Percentiles rank a stretch among this genome's conserved stretches.
Conservation (phyloP, 139 green algal genomes). For the Desmodesmus armatus region DNA sequence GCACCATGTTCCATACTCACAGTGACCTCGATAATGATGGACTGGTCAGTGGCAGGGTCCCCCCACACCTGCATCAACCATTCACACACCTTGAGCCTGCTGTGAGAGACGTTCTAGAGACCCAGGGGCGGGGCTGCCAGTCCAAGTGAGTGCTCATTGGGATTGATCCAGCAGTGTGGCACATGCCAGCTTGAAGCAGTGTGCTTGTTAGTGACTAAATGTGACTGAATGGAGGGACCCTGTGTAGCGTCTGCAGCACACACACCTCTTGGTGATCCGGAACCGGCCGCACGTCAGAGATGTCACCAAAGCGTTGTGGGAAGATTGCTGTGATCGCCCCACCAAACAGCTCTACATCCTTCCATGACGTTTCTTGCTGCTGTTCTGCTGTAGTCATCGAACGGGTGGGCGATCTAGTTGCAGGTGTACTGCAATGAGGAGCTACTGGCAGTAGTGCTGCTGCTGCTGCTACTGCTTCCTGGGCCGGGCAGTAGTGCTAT, state of each 20-base stretch:
- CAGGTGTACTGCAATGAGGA: too few relatives aligned
- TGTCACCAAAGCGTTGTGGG: constrained; percentile 63
- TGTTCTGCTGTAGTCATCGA: too few relatives aligned
- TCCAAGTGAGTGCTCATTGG: neutral
- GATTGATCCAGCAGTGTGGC: neutral
- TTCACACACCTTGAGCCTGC: too few relatives aligned
- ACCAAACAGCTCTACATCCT: constrained; percentile 64
- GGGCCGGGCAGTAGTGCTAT: too few relatives aligned
- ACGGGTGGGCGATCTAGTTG: too few relatives aligned
- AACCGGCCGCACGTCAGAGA: constrained; percentile 70
- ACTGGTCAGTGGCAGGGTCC: constrained; percentile 72
- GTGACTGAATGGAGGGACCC: too few relatives aligned
- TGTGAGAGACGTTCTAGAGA: too few relatives aligned
- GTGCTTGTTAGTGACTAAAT: too few relatives aligned
- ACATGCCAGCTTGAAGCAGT: too few relatives aligned
- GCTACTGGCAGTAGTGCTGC: too few relatives aligned
- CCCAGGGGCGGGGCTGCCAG: neutral
- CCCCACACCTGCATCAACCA: constrained; percentile 74
- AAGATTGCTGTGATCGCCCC: constrained; percentile 60
- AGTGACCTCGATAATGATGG: constrained; percentile 76
- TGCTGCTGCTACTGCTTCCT: too few relatives aligned
- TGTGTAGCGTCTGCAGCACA: too few relatives aligned
- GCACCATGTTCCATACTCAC: constrained; percentile 39
- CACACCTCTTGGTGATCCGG: constrained; percentile 77
- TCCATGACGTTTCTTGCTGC: constrained; percentile 4